Evolutionary conservation across 345 rosid genomes (phyloP).

Genomic region (Capsella bursapastoris): DNA sequence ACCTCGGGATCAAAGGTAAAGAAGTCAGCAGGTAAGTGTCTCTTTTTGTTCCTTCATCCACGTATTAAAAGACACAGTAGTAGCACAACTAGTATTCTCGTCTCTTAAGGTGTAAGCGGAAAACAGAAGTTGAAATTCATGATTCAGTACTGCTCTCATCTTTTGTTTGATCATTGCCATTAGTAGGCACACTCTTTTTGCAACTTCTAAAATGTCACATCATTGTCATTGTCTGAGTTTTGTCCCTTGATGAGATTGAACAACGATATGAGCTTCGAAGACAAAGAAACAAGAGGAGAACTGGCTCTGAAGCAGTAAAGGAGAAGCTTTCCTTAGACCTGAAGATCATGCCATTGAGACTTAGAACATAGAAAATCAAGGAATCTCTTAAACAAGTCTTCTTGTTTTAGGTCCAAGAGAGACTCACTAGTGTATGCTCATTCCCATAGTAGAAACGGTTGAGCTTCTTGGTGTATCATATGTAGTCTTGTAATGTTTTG

Average conservation of each 20-base stretch:
- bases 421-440: conserved; percentile 7
- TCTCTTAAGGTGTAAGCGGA: conserved; percentile 15
- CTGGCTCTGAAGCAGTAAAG: not conserved
- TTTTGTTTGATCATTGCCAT: not conserved
- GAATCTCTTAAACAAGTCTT: conserved; percentile 40
- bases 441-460: conserved; percentile 11
- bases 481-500: conserved; percentile 19
- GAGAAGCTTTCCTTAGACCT: conserved; percentile 24
- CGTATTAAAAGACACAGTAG: conserved; percentile 18
- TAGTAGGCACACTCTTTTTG: conserved; percentile 5
- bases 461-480: conserved; percentile 21
- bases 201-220: not conserved
- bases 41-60: not conserved
- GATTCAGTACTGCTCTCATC: not conserved
- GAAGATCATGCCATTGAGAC: conserved; percentile 9
- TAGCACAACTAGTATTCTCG: conserved; percentile 5
- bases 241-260: conserved; percentile 14
- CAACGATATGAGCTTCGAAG: conserved; percentile 5
- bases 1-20: no score
- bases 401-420: conserved; percentile 27
- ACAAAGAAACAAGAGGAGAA: conserved; percentile 27
- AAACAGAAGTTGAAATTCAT: not conserved
- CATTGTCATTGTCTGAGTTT: not conserved
- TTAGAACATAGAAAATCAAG: not conserved
- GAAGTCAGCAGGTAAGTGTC: conserved; percentile 31